Evolutionary conservation across 2,329 filamentous ascomycete species (phyloP), one percentile per base, ranked within the genome.

Genomic region (Didymella keratinophila): DNA sequence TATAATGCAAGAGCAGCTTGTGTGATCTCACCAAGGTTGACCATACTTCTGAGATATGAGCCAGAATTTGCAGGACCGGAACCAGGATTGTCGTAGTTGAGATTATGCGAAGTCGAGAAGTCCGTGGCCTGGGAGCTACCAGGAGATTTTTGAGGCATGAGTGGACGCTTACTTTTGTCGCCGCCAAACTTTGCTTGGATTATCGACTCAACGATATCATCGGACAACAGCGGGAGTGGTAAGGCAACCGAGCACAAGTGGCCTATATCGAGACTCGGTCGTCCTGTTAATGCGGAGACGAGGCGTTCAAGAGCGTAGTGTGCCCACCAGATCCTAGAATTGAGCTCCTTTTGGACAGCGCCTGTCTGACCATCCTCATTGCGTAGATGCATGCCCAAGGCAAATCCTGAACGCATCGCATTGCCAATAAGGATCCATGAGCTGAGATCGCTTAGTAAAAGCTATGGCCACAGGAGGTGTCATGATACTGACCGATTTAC

Each of bases 241-340:
- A 73, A 51, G 10, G 71, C 70, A 4, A 73, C 64, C 12, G 73
- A 75, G 49, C 70, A 74, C 30, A 70, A 62, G 10, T 58, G 55
- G 34, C 73, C 69, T 8, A 68, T 57, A 20, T 71, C 70, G 4
- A 71, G 65, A 39, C 69, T 74, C 30, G 78, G 73, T 8, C 77
- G 70, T 7, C 78, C 78, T n/a, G 73, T 77, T 25, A 78, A 69
- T 6, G 71, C 60, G 16, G 71, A 71, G 4, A 79, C 61, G 2
- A 75, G 63, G 16, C 68, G 65, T 57, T 80, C 78, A 16, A 78
- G 53, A 3, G 69, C 69, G 53, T 73, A 77, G 20, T 79, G 56
- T n/a, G 71, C 73, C 74, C 78, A 78, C 78, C 78, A 80, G 20
- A 76, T 70, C 30, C 73, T 71, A 20, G 70, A 64, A 25, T 77